Evolutionary conservation across 1,139 yeast species (phyloP).

Genomic region (Blastobotrys indianensis): DNA sequence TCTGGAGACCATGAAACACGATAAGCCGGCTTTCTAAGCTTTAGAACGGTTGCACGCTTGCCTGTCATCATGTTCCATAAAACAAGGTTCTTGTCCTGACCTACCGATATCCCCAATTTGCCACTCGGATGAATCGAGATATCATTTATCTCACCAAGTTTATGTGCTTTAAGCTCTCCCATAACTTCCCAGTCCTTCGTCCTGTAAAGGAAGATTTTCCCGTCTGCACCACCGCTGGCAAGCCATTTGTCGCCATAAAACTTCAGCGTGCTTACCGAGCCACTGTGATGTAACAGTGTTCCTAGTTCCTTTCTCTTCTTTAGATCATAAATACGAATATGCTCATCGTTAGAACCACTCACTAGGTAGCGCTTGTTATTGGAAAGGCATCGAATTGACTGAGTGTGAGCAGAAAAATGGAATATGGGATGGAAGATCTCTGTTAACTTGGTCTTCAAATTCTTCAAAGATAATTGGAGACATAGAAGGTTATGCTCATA

Average conservation of each 20-base stretch:
- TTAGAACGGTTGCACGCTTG: slow-evolving; percentile 84
- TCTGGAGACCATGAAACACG: slow-evolving; percentile 37
- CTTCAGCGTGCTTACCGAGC: slow-evolving; percentile 70
- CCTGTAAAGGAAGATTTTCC: slow-evolving; percentile 87
- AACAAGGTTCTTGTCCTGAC: slow-evolving; percentile 74
- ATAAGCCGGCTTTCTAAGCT: slow-evolving; percentile 59
- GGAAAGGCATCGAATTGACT: slow-evolving; percentile 81
- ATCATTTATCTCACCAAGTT: slow-evolving; percentile 53
- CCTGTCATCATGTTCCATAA: slow-evolving; percentile 97
- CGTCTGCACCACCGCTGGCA: slow-evolving; percentile 86
- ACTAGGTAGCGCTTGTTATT: slow-evolving; percentile 79
- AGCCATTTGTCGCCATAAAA: slow-evolving; percentile 76
- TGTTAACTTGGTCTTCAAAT: slow-evolving; percentile 22
- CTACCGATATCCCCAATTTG: slow-evolving; percentile 82
- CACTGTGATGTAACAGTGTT: slow-evolving; percentile 81
- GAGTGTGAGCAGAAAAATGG: slow-evolving; percentile 91
- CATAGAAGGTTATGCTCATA: slow-evolving; percentile 91
- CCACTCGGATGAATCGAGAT: slow-evolving; percentile 91
- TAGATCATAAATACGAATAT: slow-evolving; percentile 86
- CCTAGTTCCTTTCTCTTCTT: slow-evolving; percentile 94
- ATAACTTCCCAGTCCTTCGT: slow-evolving; percentile 95
- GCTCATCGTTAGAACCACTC: slow-evolving; percentile 95
- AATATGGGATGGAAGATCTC: slow-evolving; percentile 87
- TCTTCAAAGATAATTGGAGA: slow-evolving; percentile 58
- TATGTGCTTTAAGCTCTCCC: slow-evolving; percentile 83